Conservation (phyloP, 2,329 filamentous ascomycete genomes). For the Hymenoscyphus fraxineus region DNA sequence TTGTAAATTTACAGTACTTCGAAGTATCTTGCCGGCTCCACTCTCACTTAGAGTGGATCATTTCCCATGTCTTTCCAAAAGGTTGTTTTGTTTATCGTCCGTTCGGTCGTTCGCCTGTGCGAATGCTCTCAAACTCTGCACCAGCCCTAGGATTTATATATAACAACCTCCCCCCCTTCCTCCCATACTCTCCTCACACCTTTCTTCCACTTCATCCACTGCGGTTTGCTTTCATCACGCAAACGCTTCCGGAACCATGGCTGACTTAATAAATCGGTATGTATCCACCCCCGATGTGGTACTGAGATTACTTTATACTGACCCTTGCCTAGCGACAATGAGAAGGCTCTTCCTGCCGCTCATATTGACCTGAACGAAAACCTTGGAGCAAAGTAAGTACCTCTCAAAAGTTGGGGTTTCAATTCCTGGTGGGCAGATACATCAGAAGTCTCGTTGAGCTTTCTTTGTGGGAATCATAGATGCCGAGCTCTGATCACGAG, state of each 20-base stretch:
- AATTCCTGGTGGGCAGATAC: background rate
- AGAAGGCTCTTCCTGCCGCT: background rate
- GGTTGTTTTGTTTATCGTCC: background rate
- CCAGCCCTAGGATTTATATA: background rate
- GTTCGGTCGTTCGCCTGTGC: background rate
- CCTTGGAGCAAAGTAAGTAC: slow-evolving; percentile 23
- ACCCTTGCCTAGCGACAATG: background rate
- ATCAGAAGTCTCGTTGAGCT: background rate
- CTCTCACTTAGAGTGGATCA: background rate
- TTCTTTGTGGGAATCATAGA: background rate
- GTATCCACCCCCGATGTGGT: background rate
- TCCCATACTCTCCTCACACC: background rate
- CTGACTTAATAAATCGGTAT: background rate
- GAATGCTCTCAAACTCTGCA: background rate
- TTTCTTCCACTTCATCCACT: background rate
- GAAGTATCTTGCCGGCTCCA: background rate
- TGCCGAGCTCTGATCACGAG: background rate
- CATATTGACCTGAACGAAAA: slow-evolving; percentile 27
- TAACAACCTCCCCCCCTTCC: background rate
- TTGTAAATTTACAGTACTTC: no score
- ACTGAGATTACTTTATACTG: background rate
- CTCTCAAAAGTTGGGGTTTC: background rate
- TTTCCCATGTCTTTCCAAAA: background rate
- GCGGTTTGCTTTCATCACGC: background rate
- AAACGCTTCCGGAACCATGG: slow-evolving; percentile 1